Base-by-base conservation (phyloP, 2,329 filamentous ascomycete species). In the Epichloe hybrida region DNA sequence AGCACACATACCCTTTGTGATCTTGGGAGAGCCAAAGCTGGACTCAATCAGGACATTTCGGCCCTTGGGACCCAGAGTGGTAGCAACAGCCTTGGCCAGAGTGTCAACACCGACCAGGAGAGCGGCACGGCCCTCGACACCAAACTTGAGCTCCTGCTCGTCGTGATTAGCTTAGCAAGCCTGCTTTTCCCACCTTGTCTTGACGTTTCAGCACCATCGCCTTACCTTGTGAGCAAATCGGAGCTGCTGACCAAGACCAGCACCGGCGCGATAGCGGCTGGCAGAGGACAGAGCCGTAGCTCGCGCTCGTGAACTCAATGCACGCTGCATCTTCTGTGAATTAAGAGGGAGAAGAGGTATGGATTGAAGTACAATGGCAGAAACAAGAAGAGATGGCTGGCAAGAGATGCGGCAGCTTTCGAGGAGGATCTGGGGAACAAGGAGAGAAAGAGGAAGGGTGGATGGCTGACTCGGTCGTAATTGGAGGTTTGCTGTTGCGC, bases 31-130 rank as follows among this genome's bases (percentile, higher is more conserved):
- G 70, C 93, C 93, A 66, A 95, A 98, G 77, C 88, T 88, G 56
- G 91, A 96, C 78, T 98, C 93, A 61, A 98, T 98, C 66, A 98
- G 72, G 60, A 98, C 93, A 74, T 97, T 98, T 68, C 93, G 84
- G 71, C 93, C 93, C 80, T 98, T 98, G 64, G 93, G 93, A 60
- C 93, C 93, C 55, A 98, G 81, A 58, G 93, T 98, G 56, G 91
- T 95, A 57, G 91, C 86, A 57, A 98, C 93, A 57, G 93, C 93
- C 75, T 84, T 95, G 63, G 93, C 90, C 57, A 98, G 83, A 60
- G 93, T 97, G 70, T 98, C 93, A 58, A 97, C 90, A 80, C 93
- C 93, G 65, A 84, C 83, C 59, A 98, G 80, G 56, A 98, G 83
- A 61, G 88, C 70, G 63, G 90, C 89, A 67, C 93, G 85, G 62